These are phyloP conservation scores for Colletotrichum viniferum DNA, from an alignment of 2,329 filamentous ascomycete species.

Conservation along the genomic window DNA sequence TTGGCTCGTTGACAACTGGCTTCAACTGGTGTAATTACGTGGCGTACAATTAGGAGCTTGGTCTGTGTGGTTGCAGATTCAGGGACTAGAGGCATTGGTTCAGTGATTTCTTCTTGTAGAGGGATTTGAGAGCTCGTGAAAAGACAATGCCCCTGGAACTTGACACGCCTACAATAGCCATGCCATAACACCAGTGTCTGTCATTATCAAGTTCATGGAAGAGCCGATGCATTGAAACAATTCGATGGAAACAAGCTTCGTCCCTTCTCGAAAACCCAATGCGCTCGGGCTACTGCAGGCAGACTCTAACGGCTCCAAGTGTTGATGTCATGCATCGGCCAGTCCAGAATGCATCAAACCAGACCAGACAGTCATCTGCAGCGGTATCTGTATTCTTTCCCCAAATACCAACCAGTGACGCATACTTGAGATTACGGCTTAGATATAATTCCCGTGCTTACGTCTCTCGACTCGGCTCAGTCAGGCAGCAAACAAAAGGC, in stretches of 20 bases:
- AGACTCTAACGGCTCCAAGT: background rate
- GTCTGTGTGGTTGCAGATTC: background rate
- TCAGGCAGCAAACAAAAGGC: background rate
- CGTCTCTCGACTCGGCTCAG: background rate
- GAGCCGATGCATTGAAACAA: background rate
- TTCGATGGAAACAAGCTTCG: background rate
- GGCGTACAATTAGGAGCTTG: background rate
- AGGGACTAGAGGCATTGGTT: background rate
- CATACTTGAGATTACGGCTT: background rate
- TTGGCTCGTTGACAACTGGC: background rate
- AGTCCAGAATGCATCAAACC: background rate
- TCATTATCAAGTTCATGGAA: background rate
- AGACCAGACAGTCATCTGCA: background rate
- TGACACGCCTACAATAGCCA: background rate
- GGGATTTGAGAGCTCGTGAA: background rate
- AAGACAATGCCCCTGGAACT: background rate
- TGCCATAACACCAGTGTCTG: background rate
- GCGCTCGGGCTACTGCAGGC: background rate
- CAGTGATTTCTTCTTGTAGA: background rate
- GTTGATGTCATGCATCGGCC: background rate
- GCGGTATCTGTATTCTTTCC: rapidly evolving
- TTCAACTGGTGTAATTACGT: background rate
- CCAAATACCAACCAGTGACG: background rate
- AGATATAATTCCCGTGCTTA: background rate
- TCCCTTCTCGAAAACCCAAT: background rate